Conservation (phyloP, 2,329 filamentous ascomycete genomes). For the Monilinia vaccinii-corymbosi region DNA sequence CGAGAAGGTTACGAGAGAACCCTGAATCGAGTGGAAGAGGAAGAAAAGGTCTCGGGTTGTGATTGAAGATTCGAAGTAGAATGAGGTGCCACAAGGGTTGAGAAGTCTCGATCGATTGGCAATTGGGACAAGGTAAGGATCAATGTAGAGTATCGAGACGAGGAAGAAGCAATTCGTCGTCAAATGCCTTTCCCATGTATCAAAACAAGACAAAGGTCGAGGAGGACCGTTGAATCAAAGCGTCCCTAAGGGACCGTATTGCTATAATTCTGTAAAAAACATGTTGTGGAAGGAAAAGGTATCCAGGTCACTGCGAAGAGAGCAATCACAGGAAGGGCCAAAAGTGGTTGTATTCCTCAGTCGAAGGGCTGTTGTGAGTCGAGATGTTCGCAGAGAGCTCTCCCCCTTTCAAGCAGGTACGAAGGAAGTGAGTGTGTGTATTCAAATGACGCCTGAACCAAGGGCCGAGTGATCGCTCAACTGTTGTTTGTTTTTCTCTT, state of each 20-base stretch:
- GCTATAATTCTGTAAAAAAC: slow-evolving; percentile 31
- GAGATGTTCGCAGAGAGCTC: no score
- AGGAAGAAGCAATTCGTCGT: slow-evolving; percentile 9
- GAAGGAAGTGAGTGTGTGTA: no score
- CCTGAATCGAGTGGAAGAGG: no score
- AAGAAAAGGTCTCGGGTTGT: not conserved
- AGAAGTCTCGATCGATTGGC: not conserved
- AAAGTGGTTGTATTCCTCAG: not conserved
- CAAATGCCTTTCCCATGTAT: slow-evolving; percentile 5
- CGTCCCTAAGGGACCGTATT: slow-evolving; percentile 39
- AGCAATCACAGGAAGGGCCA: not conserved
- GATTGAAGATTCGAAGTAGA: not conserved
- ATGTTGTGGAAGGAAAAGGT: slow-evolving; percentile 20
- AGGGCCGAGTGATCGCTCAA: no score
- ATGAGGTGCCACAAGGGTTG: not conserved
- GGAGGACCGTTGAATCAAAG: slow-evolving; percentile 21
- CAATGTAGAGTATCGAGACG: not conserved
- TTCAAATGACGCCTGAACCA: no score
- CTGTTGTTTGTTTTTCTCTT: no score
- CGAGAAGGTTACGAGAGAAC: not conserved
- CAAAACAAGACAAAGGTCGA: slow-evolving; percentile 11
- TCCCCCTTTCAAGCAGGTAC: no score
- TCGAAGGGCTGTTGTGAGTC: not conserved
- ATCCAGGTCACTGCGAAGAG: slow-evolving; percentile 16
- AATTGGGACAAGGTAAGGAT: not conserved